Evolutionary conservation across 2,329 filamentous ascomycete genomes (phyloP), one percentile per base, ranked within the genome.

Genomic region (Oidium heveae): DNA sequence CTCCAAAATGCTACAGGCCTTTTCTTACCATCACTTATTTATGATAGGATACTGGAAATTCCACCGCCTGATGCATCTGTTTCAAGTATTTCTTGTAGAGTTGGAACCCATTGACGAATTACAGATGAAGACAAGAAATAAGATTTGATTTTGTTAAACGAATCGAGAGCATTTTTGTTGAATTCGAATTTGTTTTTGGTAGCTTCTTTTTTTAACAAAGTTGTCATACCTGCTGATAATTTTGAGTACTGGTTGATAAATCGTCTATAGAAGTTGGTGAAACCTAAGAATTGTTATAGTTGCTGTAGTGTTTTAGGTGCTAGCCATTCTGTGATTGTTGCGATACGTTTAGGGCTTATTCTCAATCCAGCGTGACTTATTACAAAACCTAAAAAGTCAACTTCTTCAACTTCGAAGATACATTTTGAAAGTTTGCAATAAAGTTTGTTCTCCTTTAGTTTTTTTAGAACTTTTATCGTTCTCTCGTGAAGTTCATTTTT

Each of bases 391-490:
- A 52, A 41, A 28, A 52, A 39, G 24, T 52, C 34, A 15, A 52
- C 50, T 41, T 52, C 50, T 24, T 37, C 34, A 4, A 37, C 16
- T 34, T 52, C 49, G 37, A 52, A 52, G 22, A 33, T 28, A 20
- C 49, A 52, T 52, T 52, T 52, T n/a, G 32, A 37, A 34, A 52
- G 49, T 52, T 52, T 52, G 5, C 49, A 52, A 52, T 52, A 52
- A 13, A 36, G 32, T 33, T 37, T 52, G 49, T 52, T 52, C 37
- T 52, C 24, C 16, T 28, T 52, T 10, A 52, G 32, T 52, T 24
- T 52, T 16, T 37, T 36, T 8, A 52, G 49, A 16, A 52, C 49
- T 8, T n/a, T 20, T n/a, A 52, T 24, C 22, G 49, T 52, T 33
- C 34, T 33, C 10, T 37, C 18, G 28, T 52, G 32, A 20, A 52